Evolutionary conservation across 2,329 filamentous ascomycete genomes (phyloP), one percentile per base, ranked within the genome.

Genomic region (Pezicula rhizophila): DNA sequence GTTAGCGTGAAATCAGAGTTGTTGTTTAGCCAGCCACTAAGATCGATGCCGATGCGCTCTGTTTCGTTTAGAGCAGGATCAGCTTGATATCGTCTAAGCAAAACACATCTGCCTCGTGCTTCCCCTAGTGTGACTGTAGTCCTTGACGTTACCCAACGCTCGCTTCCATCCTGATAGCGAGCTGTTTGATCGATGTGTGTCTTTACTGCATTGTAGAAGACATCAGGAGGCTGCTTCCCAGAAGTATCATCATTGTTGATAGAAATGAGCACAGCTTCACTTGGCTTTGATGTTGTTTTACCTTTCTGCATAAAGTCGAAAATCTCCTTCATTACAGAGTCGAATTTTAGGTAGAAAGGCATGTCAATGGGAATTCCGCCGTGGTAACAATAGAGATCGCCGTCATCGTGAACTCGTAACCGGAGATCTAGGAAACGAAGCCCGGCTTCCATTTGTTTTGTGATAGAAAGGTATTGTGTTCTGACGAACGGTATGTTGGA

Each of bases 341-440:
- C 77, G 53, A 83, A 79, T 59, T 85, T 85, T 43, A 77, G 73
- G 37, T 65, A 57, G 2, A 79, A 80, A 0, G 80, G 82, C 11
- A 87, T 67, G n/a, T 80, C 79, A 61, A 88, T 77, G 15, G 84
- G 83, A 56, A 89, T 85, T 14, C 78, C 81, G 52, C 83, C 80
- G 65, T 89, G 85, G 17, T 88, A 85, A 43, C 88, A 79, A 55
- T 77, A 74, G 1, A 89, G 73, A 26, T 74, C 71, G 56, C 82
- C 79, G 44, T 75, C 76, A 38, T 71, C 70, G 18, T 75, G 70
- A 2, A 63, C 65, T 51, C 10, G 79, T 76, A 85, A 77, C 8
- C 84, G 76, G 49, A 88, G 76, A 60, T 89, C 85, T 54, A 89
- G 78, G 70, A 88, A 88, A 33, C 85, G 81, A 39, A 88, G 77